Evolutionary conservation across 129 eudicot genomes (phyloP), one percentile per base, ranked within the genome.

Genomic region (Pittosporum tobira): DNA sequence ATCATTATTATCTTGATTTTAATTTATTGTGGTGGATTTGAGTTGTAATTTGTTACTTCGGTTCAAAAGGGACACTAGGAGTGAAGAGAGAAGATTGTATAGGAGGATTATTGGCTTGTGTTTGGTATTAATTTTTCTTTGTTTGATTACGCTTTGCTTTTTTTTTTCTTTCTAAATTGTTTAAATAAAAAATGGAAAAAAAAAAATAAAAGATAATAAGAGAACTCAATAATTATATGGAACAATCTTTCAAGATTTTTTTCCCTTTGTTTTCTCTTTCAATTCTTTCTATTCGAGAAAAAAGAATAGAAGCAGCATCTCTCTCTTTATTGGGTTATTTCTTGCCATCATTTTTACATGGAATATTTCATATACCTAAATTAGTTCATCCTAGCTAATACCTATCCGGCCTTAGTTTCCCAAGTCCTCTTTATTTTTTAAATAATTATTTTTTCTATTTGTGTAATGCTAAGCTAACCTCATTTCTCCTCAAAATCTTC

Each of bases 21-120:
- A 29, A 53, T 59, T 26, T 54, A 63, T 42, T 81, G 73, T 62
- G 57, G 65, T 61, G 67, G 59, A 65, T 64, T 74, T 68, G 84
- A 62, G 73, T 50, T 80, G 94, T 71, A 80, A 73, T 68, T 64
- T 77, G 79, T 72, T 73, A 73, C 87, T 73, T 77, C 77, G 81
- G 75, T 84, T 54, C 71, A 65, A 71, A 30, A 77, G 68, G 76
- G 81, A 71, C 75, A 45, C 48, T 70, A 76, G 72, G 74, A 56
- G 61, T 64, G 54, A 65, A 71, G 77, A 77, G 84, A 80, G 79
- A 31, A 74, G 81, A 80, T 65, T 84, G 94, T 80, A 84, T 80
- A 84, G 88, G 75, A 73, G 87, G 94, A 79, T 69, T 57, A 62
- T 70, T 71, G 72, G 68, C 75, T 77, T 77, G 88, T 75, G 79